Evolutionary conservation across 371 early-diverging fungal genomes (phyloP), one percentile per base, ranked within the genome.

Genomic region (Dentiscutata heterogama): DNA sequence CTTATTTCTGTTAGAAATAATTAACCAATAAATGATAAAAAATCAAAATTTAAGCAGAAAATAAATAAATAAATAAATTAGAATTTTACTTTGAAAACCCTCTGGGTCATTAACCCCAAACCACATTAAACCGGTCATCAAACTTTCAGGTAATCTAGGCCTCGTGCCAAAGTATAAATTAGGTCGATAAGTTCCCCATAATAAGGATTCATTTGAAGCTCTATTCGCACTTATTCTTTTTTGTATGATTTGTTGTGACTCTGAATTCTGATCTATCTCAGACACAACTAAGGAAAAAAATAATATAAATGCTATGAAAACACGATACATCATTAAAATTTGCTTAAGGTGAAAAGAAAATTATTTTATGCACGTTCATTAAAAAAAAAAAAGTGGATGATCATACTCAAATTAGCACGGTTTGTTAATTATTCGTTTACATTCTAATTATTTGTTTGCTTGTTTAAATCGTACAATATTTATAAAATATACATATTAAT

Each of bases 141-240:
- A 83, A 2, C 96, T 90, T 63, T 94, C 89, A 0, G 95, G 92
- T 8, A 93, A 71, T 65, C 96, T 94, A 11, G 97, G 93, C 1
- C 95, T 91, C 0, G 95, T 94, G 42, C 99, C 99, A 89, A 97
- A 97, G 87, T 97, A 98, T n/a, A 97, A 90, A 84, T 97, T 96
- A 51, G 98, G 97, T 46, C 98, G 89, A 85, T 97, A 97, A 0
- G 96, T 94, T n/a, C 98, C 98, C 97, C 98, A 98, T 64, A 90
- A 83, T 4, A 93, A 83, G 18, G 85, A 83, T 27, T 85, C 80
- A 71, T 84, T 85, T 60, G 86, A 81, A 2, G 86, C 72, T 27
- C 20, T 39, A 7, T 39, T 20, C n/a, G 22, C 42, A 39, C 35
- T 68, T 68, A 22, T 22, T 68, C 11, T 68, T 10, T 68, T 31